Evolutionary conservation across 192 early-diverging fungal species (phyloP).

Genomic region (Coemansia sp.): DNA sequence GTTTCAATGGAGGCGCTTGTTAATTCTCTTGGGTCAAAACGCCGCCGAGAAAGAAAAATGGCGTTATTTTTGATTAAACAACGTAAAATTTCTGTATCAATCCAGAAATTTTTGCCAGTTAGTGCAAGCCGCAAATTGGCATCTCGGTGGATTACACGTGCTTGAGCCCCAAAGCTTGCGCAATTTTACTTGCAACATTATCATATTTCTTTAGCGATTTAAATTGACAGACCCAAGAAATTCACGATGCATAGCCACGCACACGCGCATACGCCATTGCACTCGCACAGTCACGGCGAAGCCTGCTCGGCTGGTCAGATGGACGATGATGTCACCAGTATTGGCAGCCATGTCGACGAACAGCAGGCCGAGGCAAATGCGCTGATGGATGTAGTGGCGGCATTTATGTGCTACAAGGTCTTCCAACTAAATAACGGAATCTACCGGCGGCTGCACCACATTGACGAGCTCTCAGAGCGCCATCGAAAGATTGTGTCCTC

Average conservation of each 20-base stretch:
- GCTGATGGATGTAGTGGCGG: constrained; percentile 40
- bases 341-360: background rate
- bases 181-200: background rate
- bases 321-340: background rate
- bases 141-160: constrained; percentile 1
- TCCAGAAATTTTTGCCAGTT: background rate
- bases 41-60: too few relatives aligned
- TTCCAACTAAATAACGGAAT: constrained; percentile 59
- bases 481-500: constrained; percentile 57
- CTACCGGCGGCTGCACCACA: constrained; percentile 62
- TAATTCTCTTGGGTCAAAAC: too few relatives aligned
- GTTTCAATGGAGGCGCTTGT: too few relatives aligned
- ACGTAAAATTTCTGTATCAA: background rate
- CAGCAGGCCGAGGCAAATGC: constrained; percentile 24
- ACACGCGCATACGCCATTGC: background rate
- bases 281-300: background rate
- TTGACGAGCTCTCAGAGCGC: constrained; percentile 58
- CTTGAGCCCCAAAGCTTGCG: background rate
- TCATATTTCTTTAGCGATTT: too few relatives aligned
- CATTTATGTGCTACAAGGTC: constrained; percentile 63
- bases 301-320: background rate
- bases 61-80: too few relatives aligned
- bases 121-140: background rate
- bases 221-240: background rate
- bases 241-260: constrained; percentile 6